These are phyloP conservation scores for Alternaria viburni DNA, from an alignment of 2,329 filamentous ascomycete species.

Conservation along the genomic window DNA sequence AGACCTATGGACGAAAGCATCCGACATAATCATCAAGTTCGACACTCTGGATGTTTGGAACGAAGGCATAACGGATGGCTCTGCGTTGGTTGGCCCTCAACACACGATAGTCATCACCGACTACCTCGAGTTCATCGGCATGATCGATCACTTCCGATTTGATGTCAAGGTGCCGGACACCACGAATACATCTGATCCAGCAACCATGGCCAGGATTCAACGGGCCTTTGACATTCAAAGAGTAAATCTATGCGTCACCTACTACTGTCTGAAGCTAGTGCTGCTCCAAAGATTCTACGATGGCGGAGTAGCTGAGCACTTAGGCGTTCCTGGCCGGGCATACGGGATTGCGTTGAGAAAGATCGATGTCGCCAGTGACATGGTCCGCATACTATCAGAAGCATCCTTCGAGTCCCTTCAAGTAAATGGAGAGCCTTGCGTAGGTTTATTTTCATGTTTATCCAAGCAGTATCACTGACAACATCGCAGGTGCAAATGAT, in stretches of 20 bases:
- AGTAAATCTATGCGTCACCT: not conserved
- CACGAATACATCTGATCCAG: not conserved
- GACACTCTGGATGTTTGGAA: not conserved
- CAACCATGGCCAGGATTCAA: not conserved
- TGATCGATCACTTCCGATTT: not conserved
- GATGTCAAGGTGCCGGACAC: not conserved
- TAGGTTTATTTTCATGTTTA: not conserved
- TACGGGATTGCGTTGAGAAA: not conserved
- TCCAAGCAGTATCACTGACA: not conserved
- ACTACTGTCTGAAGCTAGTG: not conserved
- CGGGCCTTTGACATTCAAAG: not conserved
- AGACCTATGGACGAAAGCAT: not conserved
- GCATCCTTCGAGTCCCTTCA: not conserved
- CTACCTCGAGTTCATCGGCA: not conserved
- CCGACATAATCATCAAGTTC: not conserved
- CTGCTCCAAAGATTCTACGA: not conserved
- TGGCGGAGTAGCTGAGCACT: not conserved
- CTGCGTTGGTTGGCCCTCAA: not conserved
- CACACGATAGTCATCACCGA: not conserved
- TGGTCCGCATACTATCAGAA: not conserved
- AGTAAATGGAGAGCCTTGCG: not conserved
- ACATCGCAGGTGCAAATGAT: not conserved
- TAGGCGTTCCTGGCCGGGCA: not conserved
- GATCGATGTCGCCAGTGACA: not conserved
- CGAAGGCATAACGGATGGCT: not conserved